Base-by-base conservation (phyloP, 2,329 filamentous ascomycete species). In the Periconia sp. region DNA sequence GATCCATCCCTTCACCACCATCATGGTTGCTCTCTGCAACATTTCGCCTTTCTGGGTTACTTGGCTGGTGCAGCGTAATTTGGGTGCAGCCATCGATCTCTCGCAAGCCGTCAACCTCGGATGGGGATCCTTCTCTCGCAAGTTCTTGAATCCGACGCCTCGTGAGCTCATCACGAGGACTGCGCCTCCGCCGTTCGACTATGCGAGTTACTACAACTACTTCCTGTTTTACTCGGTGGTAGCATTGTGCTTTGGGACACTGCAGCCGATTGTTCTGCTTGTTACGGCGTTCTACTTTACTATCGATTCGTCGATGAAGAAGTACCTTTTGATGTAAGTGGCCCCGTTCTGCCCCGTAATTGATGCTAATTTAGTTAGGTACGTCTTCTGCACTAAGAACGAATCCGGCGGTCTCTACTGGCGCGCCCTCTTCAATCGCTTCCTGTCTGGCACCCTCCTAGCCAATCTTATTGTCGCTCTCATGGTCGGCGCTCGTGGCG, bases 181-280 rank as follows among this genome's bases (percentile, higher is more conserved):
- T 1, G 94, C 94, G 3, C 94, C 94, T 1, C 92, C 89, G 2
- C 78, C 89, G 0, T 96, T 99, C 67, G 92, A 97, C 57, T 97
- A 96, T 63, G 90, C 94, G 45, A 90, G 84, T 57, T 97, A 97
- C 73, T 99, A 96, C 80, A 97, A 96, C 70, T 97, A 95, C 69
- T 96, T 96, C 71, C 78, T 97, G 21, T 99, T 89, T 73, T 99
- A 97, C 73, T 79, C 88, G 17, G 96, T 92, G 0, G 88, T 97
- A 22, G 87, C 90, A 0, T 77, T 99, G 12, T 90, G 86, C 59
- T 96, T 94, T 63, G 85, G 87, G 2, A 84, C 85, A 2, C 78
- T 97, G 38, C 94, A 97, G 69, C 94, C 94, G 0, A 78, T 97
- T 17, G 87, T 94, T 2, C 78, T 99, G 6, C 85, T 89, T 0